Conservation (phyloP, 352 stramenopile genomes). For the Phytophthora sp. region DNA sequence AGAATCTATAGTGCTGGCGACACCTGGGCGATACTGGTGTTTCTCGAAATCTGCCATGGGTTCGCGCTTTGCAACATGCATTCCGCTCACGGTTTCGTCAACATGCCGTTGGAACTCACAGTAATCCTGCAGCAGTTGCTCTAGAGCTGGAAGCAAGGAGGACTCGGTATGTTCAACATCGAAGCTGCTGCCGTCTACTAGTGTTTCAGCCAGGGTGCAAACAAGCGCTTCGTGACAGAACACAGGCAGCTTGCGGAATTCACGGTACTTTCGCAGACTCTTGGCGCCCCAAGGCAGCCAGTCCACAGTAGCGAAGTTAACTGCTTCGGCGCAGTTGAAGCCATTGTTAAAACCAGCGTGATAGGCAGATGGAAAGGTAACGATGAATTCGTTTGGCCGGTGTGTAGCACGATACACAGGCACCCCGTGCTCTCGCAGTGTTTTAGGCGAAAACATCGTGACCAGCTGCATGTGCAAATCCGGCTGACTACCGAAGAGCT, state of each 20-base stretch:
- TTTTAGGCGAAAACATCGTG: constrained; percentile 85
- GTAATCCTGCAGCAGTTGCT: constrained; percentile 66
- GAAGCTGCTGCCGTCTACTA: constrained; percentile 63
- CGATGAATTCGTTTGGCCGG: constrained; percentile 97
- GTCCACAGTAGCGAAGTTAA: constrained; percentile 91
- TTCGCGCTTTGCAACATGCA: constrained; percentile 46
- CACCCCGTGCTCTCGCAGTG: constrained; percentile 84
- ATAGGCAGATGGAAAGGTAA: constrained; percentile 98
- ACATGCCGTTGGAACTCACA: constrained; percentile 56
- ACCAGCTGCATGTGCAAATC: constrained; percentile 95
- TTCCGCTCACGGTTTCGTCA: constrained; percentile 10
- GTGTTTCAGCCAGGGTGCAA: constrained; percentile 72
- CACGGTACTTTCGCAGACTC: constrained; percentile 75
- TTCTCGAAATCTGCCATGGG: constrained; percentile 62
- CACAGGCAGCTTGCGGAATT: constrained; percentile 83
- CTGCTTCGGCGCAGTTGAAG: constrained; percentile 93
- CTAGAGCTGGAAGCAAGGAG: constrained; percentile 68
- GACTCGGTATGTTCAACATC: constrained; percentile 48
- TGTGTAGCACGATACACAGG: constrained; percentile 96
- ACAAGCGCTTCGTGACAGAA: constrained; percentile 89
- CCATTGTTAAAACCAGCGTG: constrained; percentile 98
- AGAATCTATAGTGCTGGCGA: not conserved
- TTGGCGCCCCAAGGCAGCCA: constrained; percentile 87
- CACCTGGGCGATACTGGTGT: constrained; percentile 17
- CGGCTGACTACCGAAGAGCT: constrained; percentile 94